Evolutionary conservation across 75 land plant species (phyloP), one percentile per base, ranked within the genome.

Genomic region (Azolla pinnata): DNA sequence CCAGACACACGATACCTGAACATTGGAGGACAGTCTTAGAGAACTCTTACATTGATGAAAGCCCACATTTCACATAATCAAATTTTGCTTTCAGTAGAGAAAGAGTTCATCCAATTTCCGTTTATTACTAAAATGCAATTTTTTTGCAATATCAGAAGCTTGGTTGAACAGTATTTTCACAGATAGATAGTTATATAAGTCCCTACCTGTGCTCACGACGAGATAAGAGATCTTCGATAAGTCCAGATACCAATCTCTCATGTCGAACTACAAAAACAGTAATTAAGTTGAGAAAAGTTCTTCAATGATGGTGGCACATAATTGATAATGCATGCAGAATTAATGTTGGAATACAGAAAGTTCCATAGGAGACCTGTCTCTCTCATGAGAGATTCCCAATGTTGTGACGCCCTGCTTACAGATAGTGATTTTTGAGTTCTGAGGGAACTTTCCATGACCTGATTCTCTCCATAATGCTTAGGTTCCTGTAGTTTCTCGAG

Each of bases 1-100:
- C 96, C 99, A 50, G 97, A 90, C 16, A 95, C 91, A 57, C 99
- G 91, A 61, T 90, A 95, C 79, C 99, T 95, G n/a, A n/a, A n/a
- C n/a, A n/a, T n/a, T n/a, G n/a, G n/a, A n/a, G n/a, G n/a, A 35
- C n/a, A n/a, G n/a, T 12, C 40, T 5, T 35, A 35, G 12, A 35
- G 40, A 35, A 12, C 12, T 5, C 12, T 5, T 35, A 12, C 12
- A 5, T 5, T 5, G 40, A 5, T 5, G 12, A 35, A 35, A 5
- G 40, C 12, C 10, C 40, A 35, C 10, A 5, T 12, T 35, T 35
- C 12, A 12, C 12, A 35, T 5, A 35, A 35, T 35, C n/a, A n/a
- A n/a, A n/a, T n/a, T n/a, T n/a, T n/a, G n/a, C n/a, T 35, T 35
- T 35, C 40, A 35, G 40, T 35, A 35, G n/a, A n/a, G n/a, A n/a